Evolutionary conservation across 306 rosid genomes (phyloP).

Genomic region (Benincasa hispida): DNA sequence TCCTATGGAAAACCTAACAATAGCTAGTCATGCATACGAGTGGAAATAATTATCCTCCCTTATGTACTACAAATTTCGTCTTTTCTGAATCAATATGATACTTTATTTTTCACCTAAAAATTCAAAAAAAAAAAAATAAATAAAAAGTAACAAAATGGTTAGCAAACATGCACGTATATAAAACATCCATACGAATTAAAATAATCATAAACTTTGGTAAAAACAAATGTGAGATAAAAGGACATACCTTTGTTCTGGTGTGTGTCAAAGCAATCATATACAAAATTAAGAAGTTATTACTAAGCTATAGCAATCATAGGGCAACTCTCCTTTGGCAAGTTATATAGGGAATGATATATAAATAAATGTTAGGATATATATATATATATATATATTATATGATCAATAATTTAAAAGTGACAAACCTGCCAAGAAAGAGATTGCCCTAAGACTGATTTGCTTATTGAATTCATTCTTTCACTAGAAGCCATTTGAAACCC

Average conservation of each 20-base stretch:
- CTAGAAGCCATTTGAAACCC: neutral
- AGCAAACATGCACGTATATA: too few species aligned
- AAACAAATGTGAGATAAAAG: neutral
- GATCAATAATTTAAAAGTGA: neutral
- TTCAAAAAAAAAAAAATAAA: too few species aligned
- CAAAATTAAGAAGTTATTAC: neutral
- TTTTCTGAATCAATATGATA: too few species aligned
- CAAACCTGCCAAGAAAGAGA: conserved; percentile 22
- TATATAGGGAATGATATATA: neutral
- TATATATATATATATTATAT: too few species aligned
- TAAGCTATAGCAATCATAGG: conserved; percentile 36
- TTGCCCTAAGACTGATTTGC: conserved; percentile 5
- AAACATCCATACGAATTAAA: too few species aligned
- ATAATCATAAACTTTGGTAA: neutral
- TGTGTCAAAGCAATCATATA: neutral
- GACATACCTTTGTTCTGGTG: neutral
- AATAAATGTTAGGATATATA: too few species aligned
- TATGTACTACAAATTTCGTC: too few species aligned
- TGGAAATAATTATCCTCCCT: too few species aligned
- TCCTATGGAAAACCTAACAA: too few species aligned
- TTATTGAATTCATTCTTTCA: neutral
- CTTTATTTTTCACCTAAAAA: too few species aligned
- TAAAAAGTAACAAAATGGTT: too few species aligned
- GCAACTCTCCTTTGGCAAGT: conserved; percentile 60
- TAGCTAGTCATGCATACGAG: too few species aligned